Conservation (phyloP, 257 asterid species). For the Penstemon eatonii region DNA sequence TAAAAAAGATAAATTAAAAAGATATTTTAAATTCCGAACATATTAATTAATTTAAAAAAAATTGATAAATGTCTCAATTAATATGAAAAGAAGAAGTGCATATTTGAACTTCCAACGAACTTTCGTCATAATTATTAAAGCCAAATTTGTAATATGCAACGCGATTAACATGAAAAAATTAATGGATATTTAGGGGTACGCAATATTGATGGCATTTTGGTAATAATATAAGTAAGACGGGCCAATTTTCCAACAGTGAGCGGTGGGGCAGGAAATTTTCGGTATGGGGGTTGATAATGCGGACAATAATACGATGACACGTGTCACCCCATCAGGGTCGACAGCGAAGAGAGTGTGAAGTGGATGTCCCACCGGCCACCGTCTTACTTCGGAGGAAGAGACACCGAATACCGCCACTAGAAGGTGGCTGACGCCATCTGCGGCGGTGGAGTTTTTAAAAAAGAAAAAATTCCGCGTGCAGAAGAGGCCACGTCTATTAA, state of each 20-base stretch:
- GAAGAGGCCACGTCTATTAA: constrained; percentile 16
- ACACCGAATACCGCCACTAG: neutral
- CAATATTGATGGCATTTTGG: neutral
- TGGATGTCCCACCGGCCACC: constrained; percentile 23
- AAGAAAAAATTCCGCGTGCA: neutral
- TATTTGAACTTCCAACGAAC: no score
- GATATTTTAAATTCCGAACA: no score
- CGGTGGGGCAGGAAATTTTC: neutral
- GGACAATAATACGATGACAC: constrained; percentile 33
- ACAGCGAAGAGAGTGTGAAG: constrained; percentile 11
- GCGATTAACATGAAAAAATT: neutral
- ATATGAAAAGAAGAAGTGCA: no score
- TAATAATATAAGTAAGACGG: neutral
- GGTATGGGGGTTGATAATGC: constrained; percentile 12
- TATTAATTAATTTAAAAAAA: no score
- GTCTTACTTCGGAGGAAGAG: constrained; percentile 23
- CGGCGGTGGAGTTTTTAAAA: neutral
- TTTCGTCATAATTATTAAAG: neutral
- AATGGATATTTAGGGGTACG: neutral
- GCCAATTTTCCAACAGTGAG: neutral
- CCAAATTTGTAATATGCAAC: neutral
- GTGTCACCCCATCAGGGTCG: constrained; percentile 9
- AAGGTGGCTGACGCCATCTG: neutral
- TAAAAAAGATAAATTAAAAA: no score
- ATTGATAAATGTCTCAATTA: no score